A percentile compares a stretch with the other conserved stretches of the same genome.
Conservation (phyloP, 139 green algal genomes). For the Coelastrella sp. region DNA sequence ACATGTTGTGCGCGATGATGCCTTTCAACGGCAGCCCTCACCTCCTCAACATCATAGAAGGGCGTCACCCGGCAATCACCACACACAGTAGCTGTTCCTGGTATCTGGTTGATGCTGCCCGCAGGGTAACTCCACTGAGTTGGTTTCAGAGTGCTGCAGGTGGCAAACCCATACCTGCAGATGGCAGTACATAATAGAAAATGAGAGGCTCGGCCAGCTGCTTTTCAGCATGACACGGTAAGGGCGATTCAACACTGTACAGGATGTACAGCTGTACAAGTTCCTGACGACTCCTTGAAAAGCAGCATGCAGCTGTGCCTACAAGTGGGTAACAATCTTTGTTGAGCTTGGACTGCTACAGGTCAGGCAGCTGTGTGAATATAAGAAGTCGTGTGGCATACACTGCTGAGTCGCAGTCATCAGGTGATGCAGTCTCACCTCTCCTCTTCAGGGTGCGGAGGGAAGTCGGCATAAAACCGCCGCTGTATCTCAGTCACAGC, state of each 20-base stretch:
- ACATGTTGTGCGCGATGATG: too few species aligned
- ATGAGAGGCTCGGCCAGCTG: neutral
- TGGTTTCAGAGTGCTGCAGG: constrained; percentile 80
- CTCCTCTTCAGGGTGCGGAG: constrained; percentile 56
- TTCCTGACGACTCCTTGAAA: too few species aligned
- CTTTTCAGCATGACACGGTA: neutral
- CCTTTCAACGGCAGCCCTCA: neutral
- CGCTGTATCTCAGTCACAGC: constrained; percentile 50
- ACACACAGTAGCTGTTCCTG: constrained; percentile 71
- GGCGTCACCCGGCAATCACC: constrained; percentile 74
- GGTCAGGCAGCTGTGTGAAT: too few species aligned
- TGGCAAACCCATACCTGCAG: constrained; percentile 64
- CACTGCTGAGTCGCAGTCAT: neutral
- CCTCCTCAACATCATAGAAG: constrained; percentile 71
- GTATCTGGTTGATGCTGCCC: constrained; percentile 84
- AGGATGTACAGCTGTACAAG: too few species aligned
- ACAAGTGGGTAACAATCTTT: too few species aligned
- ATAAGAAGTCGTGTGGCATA: too few species aligned
- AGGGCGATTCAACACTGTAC: too few species aligned
- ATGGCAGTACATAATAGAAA: neutral
- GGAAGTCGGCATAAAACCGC: constrained; percentile 73
- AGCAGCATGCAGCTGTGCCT: too few species aligned
- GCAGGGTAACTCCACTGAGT: constrained; percentile 72
- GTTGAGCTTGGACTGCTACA: too few species aligned
- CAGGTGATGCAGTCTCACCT: neutral